A percentile compares a stretch with the other conserved stretches of the same genome.
Evolutionary conservation across 2,329 filamentous ascomycete genomes (phyloP).

Genomic region (Colletotrichum kahawae): DNA sequence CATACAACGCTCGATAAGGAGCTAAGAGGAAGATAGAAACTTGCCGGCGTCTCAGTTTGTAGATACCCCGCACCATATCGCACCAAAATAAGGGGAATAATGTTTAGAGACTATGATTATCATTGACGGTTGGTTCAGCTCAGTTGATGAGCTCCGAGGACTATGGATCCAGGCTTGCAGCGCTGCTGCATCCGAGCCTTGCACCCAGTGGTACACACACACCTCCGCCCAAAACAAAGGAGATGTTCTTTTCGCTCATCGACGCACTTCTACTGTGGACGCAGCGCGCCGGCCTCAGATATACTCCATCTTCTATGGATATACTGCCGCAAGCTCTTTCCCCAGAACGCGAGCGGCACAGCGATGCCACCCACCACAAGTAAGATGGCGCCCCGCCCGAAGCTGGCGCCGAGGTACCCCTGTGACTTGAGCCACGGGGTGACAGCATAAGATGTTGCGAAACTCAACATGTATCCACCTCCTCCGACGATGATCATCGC

Average conservation of each 20-base stretch:
- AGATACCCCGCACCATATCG: not conserved
- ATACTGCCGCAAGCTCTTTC: slow-evolving; percentile 28
- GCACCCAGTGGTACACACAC: not conserved
- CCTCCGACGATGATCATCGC: slow-evolving; percentile 19
- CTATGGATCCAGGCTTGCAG: not conserved
- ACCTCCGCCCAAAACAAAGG: not conserved
- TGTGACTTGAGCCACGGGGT: slow-evolving; percentile 15
- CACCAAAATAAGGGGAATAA: not conserved
- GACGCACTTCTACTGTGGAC: slow-evolving; percentile 23
- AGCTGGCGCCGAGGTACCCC: slow-evolving; percentile 9
- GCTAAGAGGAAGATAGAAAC: slow-evolving; percentile 26
- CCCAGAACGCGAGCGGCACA: slow-evolving; percentile 30
- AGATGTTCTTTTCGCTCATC: not conserved
- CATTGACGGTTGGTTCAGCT: not conserved
- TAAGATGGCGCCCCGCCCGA: slow-evolving; percentile 23
- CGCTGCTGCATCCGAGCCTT: not conserved
- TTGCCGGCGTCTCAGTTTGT: not conserved
- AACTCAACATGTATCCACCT: slow-evolving; percentile 17
- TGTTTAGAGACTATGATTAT: not conserved
- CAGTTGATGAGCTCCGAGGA: not conserved
- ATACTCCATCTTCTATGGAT: slow-evolving; percentile 26
- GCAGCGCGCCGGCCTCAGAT: slow-evolving; percentile 27
- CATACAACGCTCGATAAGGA: slow-evolving; percentile 37
- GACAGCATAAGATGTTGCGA: not conserved
- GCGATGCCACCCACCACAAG: slow-evolving; percentile 27